phyloP scores from a whole-genome alignment of 371 early-diverging fungal species.

The Mucor velutinosus region DNA sequence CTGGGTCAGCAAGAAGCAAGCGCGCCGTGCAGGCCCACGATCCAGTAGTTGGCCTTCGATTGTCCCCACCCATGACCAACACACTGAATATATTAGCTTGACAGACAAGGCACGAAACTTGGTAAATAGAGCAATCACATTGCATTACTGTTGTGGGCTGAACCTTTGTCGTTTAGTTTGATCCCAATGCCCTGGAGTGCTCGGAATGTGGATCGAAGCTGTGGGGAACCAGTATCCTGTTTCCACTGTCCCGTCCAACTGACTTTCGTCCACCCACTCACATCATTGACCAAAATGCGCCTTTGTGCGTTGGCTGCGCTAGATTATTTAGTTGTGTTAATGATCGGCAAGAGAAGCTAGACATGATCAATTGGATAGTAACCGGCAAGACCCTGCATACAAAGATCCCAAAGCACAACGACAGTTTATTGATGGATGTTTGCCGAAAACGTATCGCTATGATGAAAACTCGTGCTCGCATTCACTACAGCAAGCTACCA shows the following conservation, averaged over 20 bases:
- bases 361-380: neutral
- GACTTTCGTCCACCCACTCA: too few species aligned
- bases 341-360: neutral
- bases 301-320: neutral
- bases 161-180: neutral
- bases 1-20: neutral
- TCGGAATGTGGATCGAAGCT: neutral
- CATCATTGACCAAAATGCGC: neutral
- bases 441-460: neutral
- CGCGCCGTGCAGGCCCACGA: neutral
- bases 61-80: neutral
- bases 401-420: neutral
- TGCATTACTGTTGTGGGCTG: neutral
- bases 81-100: neutral
- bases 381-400: neutral
- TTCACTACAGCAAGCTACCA: neutral
- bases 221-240: neutral
- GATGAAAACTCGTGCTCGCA: neutral
- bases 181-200: neutral
- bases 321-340: neutral
- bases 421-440: neutral
- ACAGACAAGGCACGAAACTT: neutral
- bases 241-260: neutral
- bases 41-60: neutral
- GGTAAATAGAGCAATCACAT: neutral